Conservation (phyloP, 805 yeast species). For the Pichia phayaonensis region DNA sequence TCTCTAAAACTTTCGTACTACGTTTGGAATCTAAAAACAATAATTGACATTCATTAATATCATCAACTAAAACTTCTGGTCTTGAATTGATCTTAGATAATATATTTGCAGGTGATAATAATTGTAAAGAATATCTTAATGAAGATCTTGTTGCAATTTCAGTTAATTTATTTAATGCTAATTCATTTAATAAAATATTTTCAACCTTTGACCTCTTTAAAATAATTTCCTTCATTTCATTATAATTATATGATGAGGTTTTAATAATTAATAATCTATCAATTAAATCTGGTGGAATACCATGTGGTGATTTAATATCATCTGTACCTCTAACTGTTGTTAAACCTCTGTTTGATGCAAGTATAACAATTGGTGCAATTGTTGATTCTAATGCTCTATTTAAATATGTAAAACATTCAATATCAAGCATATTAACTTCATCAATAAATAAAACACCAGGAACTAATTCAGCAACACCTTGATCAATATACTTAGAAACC, state of each 20-base stretch:
- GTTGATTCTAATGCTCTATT: conserved; percentile 96
- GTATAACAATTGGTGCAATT: conserved; percentile 91
- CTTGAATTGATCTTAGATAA: conserved; percentile 72
- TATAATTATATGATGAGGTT: conserved; percentile 67
- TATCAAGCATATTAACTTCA: conserved; percentile 97
- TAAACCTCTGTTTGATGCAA: conserved; percentile 97
- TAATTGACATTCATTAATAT: conserved; percentile 79
- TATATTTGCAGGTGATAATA: conserved; percentile 84
- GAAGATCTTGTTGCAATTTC: conserved; percentile 87
- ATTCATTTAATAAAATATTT: conserved; percentile 75
- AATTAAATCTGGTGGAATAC: conserved; percentile 89
- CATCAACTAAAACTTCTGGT: conserved; percentile 57
- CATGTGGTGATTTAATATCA: conserved; percentile 85
- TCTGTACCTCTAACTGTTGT: conserved; percentile 91
- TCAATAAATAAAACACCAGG: conserved; percentile 98
- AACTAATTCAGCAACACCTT: conserved; percentile 95
- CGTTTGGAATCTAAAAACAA: conserved; percentile 85
- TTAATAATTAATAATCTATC: conserved; percentile 92
- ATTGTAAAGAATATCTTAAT: conserved; percentile 85
- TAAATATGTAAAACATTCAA: conserved; percentile 91
- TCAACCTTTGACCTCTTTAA: conserved; percentile 90
- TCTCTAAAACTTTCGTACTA: conserved; percentile 79
- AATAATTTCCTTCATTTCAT: conserved; percentile 80
- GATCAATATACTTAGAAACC: conserved; percentile 98
- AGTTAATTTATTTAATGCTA: conserved; percentile 81